Evolutionary conservation across 2,329 filamentous ascomycete genomes (phyloP).

Genomic region (Aspergillus intermedius): DNA sequence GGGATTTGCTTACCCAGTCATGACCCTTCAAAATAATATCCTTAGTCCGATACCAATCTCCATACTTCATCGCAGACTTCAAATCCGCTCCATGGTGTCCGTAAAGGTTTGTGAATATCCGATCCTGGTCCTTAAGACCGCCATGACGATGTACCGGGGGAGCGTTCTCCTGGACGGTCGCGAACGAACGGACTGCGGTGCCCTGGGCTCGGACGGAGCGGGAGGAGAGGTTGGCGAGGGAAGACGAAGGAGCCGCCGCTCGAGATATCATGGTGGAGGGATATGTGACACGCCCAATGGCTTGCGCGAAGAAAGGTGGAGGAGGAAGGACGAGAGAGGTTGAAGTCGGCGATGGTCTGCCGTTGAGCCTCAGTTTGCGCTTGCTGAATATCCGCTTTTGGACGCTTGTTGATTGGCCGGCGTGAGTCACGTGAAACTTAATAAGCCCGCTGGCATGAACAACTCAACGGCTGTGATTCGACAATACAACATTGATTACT

Average conservation of each 20-base stretch:
- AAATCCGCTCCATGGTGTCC: constrained; percentile 85
- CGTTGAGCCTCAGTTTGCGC: constrained; percentile 29
- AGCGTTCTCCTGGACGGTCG: constrained; percentile 66
- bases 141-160: constrained; percentile 63
- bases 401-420: constrained; percentile 29
- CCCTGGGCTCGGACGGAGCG: constrained; percentile 37
- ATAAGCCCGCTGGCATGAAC: constrained; percentile 10
- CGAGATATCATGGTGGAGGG: constrained; percentile 38
- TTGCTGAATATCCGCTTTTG: constrained; percentile 37
- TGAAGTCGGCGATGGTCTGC: constrained; percentile 12
- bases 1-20: constrained; percentile 62
- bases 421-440: constrained; percentile 19
- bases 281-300: constrained; percentile 28
- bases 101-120: constrained; percentile 99
- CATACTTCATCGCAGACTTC: constrained; percentile 93
- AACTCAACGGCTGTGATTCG: too few relatives aligned
- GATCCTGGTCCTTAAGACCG: constrained; percentile 89
- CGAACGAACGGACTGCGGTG: constrained; percentile 58
- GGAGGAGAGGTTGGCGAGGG: constrained; percentile 34
- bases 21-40: constrained; percentile 95
- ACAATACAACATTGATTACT: neutral
- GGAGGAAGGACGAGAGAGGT: constrained; percentile 14
- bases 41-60: constrained; percentile 99
- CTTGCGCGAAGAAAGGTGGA: constrained; percentile 16
- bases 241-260: constrained; percentile 39